phyloP scores from a whole-genome alignment of 352 stramenopile genomes.

The Pythium phragmitis region DNA sequence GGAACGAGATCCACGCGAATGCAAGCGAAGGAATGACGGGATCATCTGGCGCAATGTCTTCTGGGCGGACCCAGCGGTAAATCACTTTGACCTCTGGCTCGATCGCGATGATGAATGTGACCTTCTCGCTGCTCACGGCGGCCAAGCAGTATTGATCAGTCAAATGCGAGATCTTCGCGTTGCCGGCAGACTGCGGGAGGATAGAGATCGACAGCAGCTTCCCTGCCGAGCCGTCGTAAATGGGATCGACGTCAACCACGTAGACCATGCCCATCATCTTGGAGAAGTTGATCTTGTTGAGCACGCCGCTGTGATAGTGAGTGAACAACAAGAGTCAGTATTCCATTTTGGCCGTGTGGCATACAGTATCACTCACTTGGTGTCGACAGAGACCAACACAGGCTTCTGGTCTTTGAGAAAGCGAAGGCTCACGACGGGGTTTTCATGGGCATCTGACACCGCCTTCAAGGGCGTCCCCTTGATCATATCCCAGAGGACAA shows the following conservation, averaged over 20 bases:
- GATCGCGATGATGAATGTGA: slow-evolving; percentile 95
- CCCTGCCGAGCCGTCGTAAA: slow-evolving; percentile 93
- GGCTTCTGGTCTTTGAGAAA: slow-evolving; percentile 88
- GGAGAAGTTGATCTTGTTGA: slow-evolving; percentile 94
- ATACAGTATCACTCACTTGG: slow-evolving; percentile 42
- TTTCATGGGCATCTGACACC: slow-evolving; percentile 89
- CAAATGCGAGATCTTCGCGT: slow-evolving; percentile 84
- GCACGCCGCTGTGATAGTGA: slow-evolving; percentile 57
- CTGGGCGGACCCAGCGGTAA: slow-evolving; percentile 90
- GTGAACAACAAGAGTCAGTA: slow-evolving; percentile 34
- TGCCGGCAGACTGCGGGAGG: slow-evolving; percentile 71
- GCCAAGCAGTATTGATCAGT: slow-evolving; percentile 85
- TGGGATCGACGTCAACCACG: slow-evolving; percentile 92
- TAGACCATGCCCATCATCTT: slow-evolving; percentile 95
- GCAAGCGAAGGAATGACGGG: slow-evolving; percentile 91
- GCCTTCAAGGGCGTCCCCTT: slow-evolving; percentile 90
- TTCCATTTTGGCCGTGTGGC: neutral
- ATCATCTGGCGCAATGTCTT: slow-evolving; percentile 66
- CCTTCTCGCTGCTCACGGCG: slow-evolving; percentile 86
- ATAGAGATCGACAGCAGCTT: slow-evolving; percentile 85
- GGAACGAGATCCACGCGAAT: slow-evolving; percentile 93
- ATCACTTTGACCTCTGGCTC: slow-evolving; percentile 94
- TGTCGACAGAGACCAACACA: slow-evolving; percentile 80
- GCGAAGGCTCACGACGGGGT: slow-evolving; percentile 80
- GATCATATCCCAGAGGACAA: slow-evolving; percentile 97